Percentiles rank a stretch among this genome's conserved stretches.
These are phyloP conservation scores for Papiliotrema terrestris DNA, from an alignment of 1,284 basidiomycete genomes.

Conservation along the genomic window DNA sequence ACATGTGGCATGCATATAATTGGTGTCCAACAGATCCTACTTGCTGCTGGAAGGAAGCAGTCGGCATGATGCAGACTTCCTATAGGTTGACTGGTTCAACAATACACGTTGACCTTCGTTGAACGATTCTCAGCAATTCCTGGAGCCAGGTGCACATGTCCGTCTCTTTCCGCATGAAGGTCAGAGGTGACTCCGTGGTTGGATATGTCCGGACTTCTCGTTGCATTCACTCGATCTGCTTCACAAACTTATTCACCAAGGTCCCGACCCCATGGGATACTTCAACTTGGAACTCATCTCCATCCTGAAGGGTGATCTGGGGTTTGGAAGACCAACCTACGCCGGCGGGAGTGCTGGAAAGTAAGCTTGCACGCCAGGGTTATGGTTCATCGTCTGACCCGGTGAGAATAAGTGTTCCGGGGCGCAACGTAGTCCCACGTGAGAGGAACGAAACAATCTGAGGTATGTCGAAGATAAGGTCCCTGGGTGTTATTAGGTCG, in stretches of 20 bases:
- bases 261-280: conserved; percentile 48
- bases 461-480: conserved; percentile 30
- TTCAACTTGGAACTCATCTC: conserved; percentile 46
- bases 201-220: too few species aligned
- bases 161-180: too few species aligned
- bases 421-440: conserved; percentile 75
- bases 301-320: conserved; percentile 40
- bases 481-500: not conserved
- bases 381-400: conserved; percentile 8
- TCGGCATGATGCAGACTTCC: too few species aligned
- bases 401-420: conserved; percentile 64
- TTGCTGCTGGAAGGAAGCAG: too few species aligned
- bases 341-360: conserved; percentile 10
- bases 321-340: conserved; percentile 14
- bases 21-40: too few species aligned
- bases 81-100: too few species aligned
- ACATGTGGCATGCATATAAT: too few species aligned
- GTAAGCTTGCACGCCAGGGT: conserved; percentile 1
- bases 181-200: too few species aligned
- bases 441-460: conserved; percentile 63
- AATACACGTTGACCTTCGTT: too few species aligned
- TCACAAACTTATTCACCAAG: conserved; percentile 46
- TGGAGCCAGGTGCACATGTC: too few species aligned
- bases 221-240: too few species aligned
- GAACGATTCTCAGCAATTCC: too few species aligned